Evolutionary conservation across 2,329 filamentous ascomycete genomes (phyloP).

Genomic region (Pyrenophora seminiperda): DNA sequence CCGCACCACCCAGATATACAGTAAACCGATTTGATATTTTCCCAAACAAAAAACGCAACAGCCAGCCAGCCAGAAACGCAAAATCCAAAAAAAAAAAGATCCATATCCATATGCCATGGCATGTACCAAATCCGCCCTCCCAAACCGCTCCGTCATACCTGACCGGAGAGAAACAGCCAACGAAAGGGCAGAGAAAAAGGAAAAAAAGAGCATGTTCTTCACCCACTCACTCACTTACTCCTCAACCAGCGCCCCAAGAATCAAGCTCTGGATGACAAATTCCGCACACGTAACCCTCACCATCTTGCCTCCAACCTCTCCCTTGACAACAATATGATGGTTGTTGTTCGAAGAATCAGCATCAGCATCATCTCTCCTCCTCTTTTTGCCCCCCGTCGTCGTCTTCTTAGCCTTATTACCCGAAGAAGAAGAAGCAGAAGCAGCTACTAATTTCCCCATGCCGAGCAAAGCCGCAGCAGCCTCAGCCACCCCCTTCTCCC

Average conservation of each 20-base stretch:
- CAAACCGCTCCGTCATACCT: too few species aligned
- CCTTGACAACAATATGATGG: slow-evolving; percentile 35
- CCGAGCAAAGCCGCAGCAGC: slow-evolving; percentile 59
- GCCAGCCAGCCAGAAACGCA: too few species aligned
- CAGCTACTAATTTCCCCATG: slow-evolving; percentile 16
- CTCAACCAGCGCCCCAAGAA: slow-evolving; percentile 78
- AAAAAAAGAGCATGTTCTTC: too few species aligned
- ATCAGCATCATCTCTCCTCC: slow-evolving; percentile 52
- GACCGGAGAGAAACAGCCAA: too few species aligned
- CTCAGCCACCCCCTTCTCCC: slow-evolving; percentile 62
- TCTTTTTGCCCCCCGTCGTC: slow-evolving; percentile 48
- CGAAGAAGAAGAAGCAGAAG: too few species aligned
- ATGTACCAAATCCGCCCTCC: too few species aligned
- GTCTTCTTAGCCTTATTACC: slow-evolving; percentile 34
- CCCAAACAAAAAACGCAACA: too few species aligned
- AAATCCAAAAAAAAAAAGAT: too few species aligned
- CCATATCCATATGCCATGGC: too few species aligned
- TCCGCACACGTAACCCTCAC: slow-evolving; percentile 79
- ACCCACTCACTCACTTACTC: slow-evolving; percentile 47
- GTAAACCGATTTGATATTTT: too few species aligned
- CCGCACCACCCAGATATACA: too few species aligned
- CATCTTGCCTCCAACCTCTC: slow-evolving; percentile 53
- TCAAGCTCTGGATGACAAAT: slow-evolving; percentile 89
- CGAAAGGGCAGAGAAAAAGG: not conserved
- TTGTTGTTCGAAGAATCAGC: slow-evolving; percentile 22